Evolutionary conservation across 2,329 filamentous ascomycete genomes (phyloP).

Genomic region (Colletotrichum higginsianum): DNA sequence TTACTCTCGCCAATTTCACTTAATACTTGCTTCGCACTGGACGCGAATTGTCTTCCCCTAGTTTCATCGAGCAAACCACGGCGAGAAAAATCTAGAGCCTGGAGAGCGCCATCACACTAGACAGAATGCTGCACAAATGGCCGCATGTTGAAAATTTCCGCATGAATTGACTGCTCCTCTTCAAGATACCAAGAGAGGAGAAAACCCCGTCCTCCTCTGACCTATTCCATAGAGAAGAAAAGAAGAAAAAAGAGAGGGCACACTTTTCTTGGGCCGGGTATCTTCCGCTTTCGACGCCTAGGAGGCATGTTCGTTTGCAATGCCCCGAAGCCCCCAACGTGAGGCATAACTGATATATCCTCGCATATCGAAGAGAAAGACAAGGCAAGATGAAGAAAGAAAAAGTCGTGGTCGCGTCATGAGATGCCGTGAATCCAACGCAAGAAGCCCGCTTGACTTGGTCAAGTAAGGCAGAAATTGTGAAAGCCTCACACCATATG

Average conservation of each 20-base stretch:
- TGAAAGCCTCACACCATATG: slow-evolving; percentile 19
- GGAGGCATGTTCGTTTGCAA: slow-evolving; percentile 25
- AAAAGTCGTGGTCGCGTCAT: slow-evolving; percentile 22
- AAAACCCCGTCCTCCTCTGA: neutral
- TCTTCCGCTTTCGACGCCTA: slow-evolving; percentile 31
- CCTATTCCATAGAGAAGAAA: slow-evolving; percentile 9
- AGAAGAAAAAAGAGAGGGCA: slow-evolving; percentile 6
- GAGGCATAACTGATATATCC: slow-evolving; percentile 21
- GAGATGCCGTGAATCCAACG: slow-evolving; percentile 31
- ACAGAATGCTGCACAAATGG: neutral
- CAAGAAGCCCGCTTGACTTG: slow-evolving; percentile 22
- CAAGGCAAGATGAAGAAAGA: neutral
- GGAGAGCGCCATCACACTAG: neutral
- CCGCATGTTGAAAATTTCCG: neutral
- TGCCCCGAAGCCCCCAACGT: slow-evolving; percentile 13
- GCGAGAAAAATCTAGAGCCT: neutral
- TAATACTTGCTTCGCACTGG: neutral
- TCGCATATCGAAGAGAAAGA: slow-evolving; percentile 21
- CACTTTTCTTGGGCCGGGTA: slow-evolving; percentile 38
- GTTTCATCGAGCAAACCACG: neutral
- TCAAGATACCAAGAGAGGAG: neutral
- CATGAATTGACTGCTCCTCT: slow-evolving; percentile 15
- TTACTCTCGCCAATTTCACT: neutral
- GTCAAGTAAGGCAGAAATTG: slow-evolving; percentile 11
- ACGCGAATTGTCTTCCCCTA: neutral